Evolutionary conservation across 2,329 filamentous ascomycete species (phyloP).

Genomic region (Aspergillus thermomutatus): DNA sequence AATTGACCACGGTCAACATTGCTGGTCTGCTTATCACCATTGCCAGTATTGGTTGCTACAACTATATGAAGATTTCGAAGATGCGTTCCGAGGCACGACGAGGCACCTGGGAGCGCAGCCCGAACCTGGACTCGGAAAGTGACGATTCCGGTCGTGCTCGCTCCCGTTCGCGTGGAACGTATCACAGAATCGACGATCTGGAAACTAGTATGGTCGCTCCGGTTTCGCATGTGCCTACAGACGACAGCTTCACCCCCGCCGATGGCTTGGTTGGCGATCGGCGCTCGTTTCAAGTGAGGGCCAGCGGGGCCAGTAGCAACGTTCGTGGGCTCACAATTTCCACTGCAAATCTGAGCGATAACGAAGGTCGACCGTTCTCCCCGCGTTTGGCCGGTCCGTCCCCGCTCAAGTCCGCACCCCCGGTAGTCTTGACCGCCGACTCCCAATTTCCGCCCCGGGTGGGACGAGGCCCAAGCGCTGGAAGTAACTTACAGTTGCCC

Average conservation of each 20-base stretch:
- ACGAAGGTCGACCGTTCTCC: slow-evolving; percentile 18
- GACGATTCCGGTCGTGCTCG: slow-evolving; percentile 23
- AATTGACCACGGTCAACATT: slow-evolving; percentile 81
- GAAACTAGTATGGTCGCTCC: slow-evolving; percentile 21
- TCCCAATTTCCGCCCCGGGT: slow-evolving; percentile 19
- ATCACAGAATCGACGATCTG: slow-evolving; percentile 23
- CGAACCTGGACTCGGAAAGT: slow-evolving; percentile 25
- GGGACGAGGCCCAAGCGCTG: slow-evolving; percentile 25
- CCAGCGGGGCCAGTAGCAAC: slow-evolving; percentile 28
- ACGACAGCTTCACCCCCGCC: slow-evolving; percentile 23
- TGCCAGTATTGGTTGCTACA: slow-evolving; percentile 80
- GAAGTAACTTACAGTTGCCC: slow-evolving; percentile 21
- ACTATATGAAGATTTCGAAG: slow-evolving; percentile 87
- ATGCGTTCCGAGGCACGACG: slow-evolving; percentile 74
- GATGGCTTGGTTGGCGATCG: slow-evolving; percentile 21
- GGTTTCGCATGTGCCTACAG: slow-evolving; percentile 10
- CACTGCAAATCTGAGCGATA: slow-evolving; percentile 29
- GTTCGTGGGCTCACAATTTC: slow-evolving; percentile 26
- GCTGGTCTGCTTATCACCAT: slow-evolving; percentile 86
- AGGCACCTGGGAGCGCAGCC: slow-evolving; percentile 31
- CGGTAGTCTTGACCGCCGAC: slow-evolving; percentile 27
- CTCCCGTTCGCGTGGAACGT: slow-evolving; percentile 22
- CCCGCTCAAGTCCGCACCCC: slow-evolving; percentile 31
- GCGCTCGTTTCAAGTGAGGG: slow-evolving; percentile 32
- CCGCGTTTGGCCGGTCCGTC: slow-evolving; percentile 18